Conservation (phyloP, 1,284 basidiomycete genomes). For the Stereum hirsutum region DNA sequence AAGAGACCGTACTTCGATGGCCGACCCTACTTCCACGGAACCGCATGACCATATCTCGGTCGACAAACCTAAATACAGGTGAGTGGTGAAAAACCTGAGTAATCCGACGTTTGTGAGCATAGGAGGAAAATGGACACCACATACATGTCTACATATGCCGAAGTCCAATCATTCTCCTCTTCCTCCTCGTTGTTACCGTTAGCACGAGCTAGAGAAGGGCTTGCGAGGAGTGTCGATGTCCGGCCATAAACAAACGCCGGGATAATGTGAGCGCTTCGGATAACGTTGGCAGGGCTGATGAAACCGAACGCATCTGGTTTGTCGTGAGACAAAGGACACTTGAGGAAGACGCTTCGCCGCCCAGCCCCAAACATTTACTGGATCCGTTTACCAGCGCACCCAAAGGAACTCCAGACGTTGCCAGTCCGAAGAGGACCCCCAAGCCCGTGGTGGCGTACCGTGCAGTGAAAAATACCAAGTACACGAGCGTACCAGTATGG, state of each 20-base stretch:
- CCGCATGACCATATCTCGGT: not conserved
- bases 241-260: not conserved
- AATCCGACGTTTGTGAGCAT: not conserved
- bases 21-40: not conserved
- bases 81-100: not conserved
- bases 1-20: not conserved
- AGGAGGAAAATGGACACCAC: not conserved
- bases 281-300: not conserved
- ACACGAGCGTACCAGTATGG: constrained; percentile 8
- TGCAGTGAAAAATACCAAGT: constrained; percentile 11
- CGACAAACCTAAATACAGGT: not conserved
- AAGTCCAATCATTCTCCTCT: not conserved
- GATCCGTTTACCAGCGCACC: constrained; percentile 1
- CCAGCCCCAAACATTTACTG: not conserved
- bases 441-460: not conserved
- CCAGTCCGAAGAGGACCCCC: not conserved
- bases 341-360: not conserved
- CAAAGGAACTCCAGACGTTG: not conserved
- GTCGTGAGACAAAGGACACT: not conserved
- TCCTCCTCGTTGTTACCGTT: not conserved
- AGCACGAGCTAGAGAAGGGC: not conserved
- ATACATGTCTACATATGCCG: not conserved
- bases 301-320: not conserved
- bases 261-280: not conserved
- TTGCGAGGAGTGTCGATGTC: not conserved